Evolutionary conservation across 2,329 filamentous ascomycete genomes (phyloP).

Genomic region (Pseudopithomyces maydicus): DNA sequence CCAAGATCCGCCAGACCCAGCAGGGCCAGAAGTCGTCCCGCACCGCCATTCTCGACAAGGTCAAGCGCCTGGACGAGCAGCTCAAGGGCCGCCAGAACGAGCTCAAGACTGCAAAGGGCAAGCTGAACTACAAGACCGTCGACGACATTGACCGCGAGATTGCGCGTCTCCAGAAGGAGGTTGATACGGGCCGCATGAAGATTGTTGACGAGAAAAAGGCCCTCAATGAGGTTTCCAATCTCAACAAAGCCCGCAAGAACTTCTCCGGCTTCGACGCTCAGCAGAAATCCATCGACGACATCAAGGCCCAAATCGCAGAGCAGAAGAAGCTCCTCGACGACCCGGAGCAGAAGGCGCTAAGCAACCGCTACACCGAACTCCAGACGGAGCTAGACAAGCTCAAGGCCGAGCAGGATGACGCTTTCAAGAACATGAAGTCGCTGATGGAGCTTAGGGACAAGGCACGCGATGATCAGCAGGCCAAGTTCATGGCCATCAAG

Average conservation of each 20-base stretch:
- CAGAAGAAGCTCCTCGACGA: conserved; percentile 90
- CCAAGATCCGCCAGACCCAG: conserved; percentile 85
- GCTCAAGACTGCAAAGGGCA: conserved; percentile 82
- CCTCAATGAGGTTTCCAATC: conserved; percentile 76
- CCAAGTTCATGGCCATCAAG: conserved; percentile 80
- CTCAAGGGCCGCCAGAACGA: conserved; percentile 83
- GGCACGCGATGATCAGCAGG: conserved; percentile 83
- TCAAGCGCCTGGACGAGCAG: conserved; percentile 89
- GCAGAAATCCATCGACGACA: conserved; percentile 86
- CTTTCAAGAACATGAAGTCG: conserved; percentile 83
- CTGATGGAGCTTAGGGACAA: conserved; percentile 86
- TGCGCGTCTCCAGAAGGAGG: conserved; percentile 77
- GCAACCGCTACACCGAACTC: conserved; percentile 82
- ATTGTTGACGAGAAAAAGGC: conserved; percentile 98
- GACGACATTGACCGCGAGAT: conserved; percentile 90
- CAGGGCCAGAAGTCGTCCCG: conserved; percentile 84
- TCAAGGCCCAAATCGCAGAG: conserved; percentile 85
- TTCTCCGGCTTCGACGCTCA: conserved; percentile 83
- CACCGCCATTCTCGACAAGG: conserved; percentile 79
- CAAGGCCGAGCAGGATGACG: conserved; percentile 89
- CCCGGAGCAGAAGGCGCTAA: conserved; percentile 85
- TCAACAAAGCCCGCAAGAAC: conserved; percentile 89
- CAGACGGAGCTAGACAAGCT: conserved; percentile 87
- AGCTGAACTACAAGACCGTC: conserved; percentile 81
- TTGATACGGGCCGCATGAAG: conserved; percentile 89